Conservation (phyloP, 208 protist species). For the Trichomonas tenax region DNA sequence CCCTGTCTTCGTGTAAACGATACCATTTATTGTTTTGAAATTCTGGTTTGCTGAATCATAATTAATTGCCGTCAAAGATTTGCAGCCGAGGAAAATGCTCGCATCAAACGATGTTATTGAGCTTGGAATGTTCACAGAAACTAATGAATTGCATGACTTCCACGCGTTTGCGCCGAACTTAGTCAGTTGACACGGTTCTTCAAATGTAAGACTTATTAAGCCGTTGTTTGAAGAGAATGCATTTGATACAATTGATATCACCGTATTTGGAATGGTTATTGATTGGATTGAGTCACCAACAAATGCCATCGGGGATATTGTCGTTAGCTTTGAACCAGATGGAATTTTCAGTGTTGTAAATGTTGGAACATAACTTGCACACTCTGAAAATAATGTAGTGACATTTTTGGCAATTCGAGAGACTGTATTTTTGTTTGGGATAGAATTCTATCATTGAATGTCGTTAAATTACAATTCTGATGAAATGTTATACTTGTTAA, state of each 20-base stretch:
- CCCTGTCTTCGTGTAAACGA: background rate
- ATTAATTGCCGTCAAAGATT: background rate
- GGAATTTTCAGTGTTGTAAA: background rate
- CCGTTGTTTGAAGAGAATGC: background rate
- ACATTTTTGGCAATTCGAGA: background rate
- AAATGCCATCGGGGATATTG: background rate
- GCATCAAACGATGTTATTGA: background rate
- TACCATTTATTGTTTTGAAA: background rate
- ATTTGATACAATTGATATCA: background rate
- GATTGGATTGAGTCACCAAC: background rate
- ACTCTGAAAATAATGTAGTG: background rate
- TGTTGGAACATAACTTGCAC: background rate
- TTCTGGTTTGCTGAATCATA: background rate
- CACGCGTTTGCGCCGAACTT: background rate
- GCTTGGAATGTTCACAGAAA: background rate
- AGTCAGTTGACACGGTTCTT: background rate
- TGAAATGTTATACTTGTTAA: no score
- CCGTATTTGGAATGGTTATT: background rate
- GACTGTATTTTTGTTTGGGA: no score
- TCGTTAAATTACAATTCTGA: no score
- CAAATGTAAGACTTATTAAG: background rate
- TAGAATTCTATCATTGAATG: no score
- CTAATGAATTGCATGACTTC: background rate
- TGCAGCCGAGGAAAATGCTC: background rate
- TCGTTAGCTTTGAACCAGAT: background rate